Evolutionary conservation across 1,284 basidiomycete genomes (phyloP), one percentile per base, ranked within the genome.

Genomic region (Trichosporon inkin): DNA sequence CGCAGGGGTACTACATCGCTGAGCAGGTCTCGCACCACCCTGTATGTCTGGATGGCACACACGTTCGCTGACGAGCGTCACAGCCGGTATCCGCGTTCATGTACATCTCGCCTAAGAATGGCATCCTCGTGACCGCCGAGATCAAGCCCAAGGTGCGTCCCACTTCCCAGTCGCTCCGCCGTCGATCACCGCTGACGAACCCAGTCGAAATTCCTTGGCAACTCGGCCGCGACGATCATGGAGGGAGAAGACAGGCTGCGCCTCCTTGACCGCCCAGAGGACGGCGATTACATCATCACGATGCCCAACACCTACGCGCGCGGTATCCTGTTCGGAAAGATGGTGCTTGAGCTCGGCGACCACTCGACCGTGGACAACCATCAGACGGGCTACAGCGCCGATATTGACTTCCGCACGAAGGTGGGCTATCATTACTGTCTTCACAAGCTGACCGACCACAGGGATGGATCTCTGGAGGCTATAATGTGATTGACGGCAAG

Each of bases 291-390:
- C 61, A 63, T 66, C 20, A 79, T 79, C 66, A 72, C 72, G 62
- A 95, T 96, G 92, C 93, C 93, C 35, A 96, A 95, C 80, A 95
- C 95, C 66, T 98, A 96, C 75, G 94, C 94, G 19, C 85, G 95
- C 47, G 95, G 96, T 1, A 99, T 99, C 69, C 80, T 98, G 47
- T 98, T 97, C 75, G 96, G 95, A 16, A 95, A 93, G 82, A 97
- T 99, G 93, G 88, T 98, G 17, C 82, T 97, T 54, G 95, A 99
- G 80, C 83, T 99, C 14, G 95, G 95, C 10, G 95, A 99, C 78
- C 84, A 85, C 32, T 92, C 90, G 71, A 84, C 82, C n/a, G 90
- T 93, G 58, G 85, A 85, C 78, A 94, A 93, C 79, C 87, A 89
- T 64, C 84, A 84, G 68, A 87, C 86, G 53, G 86, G 86, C 32